Base-by-base conservation (phyloP, 2,329 filamentous ascomycete genomes). In the Onygenales sp. region DNA sequence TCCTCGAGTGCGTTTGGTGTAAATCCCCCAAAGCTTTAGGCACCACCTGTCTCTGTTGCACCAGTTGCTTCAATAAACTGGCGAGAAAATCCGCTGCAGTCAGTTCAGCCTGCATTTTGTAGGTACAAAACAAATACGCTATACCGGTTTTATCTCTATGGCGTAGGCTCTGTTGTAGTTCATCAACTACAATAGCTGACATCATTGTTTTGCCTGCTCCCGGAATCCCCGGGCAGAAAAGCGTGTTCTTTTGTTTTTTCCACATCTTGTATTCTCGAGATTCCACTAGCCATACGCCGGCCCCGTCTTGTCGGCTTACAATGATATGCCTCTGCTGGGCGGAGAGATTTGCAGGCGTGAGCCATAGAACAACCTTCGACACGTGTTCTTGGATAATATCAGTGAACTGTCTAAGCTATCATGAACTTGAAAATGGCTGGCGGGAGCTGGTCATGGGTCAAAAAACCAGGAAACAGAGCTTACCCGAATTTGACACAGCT, bases 241-340 rank as follows among this genome's bases (percentile, higher is more conserved):
- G 21, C 5, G 44, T 47, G 21, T 5, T 7, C 44, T 9, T 5
- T 10, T 1, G 9, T 7, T 2, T 2, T 9, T 54, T 1, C 60
- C 60, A 63, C 2, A 4, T 52, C 27, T 50, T 21, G 54, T 65
- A 76, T 32, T 71, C 64, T 0, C 7, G 4, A 0, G 72, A 73
- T 2, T 70, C 58, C 0, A 79, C 58, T 2, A 80, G 63, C 76
- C 76, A 79, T 47, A 70, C 54, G 0, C 75, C 70, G 2, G 76
- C 78, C 6, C 69, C 72, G n/a, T 58, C n/a, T 43, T 77, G 68
- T 42, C 67, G 63, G 7, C 60, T 57, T 4, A 49, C 57, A 5
- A 76, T 55, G 17, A 65, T 66, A 53, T 75, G 72, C 10, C 48
- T 64, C 32, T 78, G 75, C 43, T 76, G 68, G 14, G 61, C 10